Evolutionary conservation across 768 basidiomycete species (phyloP).

Genomic region (Pholiota conissans): DNA sequence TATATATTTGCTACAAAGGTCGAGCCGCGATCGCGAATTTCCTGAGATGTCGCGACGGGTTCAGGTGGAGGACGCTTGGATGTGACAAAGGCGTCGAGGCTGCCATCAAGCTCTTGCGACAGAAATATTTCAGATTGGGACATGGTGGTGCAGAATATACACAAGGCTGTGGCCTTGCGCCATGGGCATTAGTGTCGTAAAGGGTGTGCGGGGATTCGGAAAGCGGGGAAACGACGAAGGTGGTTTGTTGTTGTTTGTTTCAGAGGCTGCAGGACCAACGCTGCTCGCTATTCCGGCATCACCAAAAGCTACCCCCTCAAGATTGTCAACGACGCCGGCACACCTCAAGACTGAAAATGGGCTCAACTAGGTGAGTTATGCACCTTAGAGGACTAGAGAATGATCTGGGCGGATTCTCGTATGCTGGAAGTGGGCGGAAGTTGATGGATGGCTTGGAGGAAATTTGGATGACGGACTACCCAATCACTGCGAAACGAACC

Average conservation of each 20-base stretch:
- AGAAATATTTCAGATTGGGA: conserved; percentile 21
- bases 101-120: conserved; percentile 22
- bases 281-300: conserved; percentile 26
- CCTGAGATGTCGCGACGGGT: conserved; percentile 61
- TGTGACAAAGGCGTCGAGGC: conserved; percentile 55
- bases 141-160: conserved; percentile 1
- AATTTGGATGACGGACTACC: conserved; percentile 27
- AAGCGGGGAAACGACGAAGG: neutral
- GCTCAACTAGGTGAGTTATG: conserved; percentile 73
- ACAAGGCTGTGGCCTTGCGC: neutral
- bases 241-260: conserved; percentile 34
- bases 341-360: conserved; percentile 62
- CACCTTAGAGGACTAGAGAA: conserved; percentile 17
- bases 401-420: conserved; percentile 17
- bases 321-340: conserved; percentile 46
- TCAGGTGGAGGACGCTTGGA: conserved; percentile 43
- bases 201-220: neutral
- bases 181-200: neutral
- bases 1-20: conserved; percentile 69
- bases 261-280: conserved; percentile 20
- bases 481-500: conserved; percentile 3
- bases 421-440: conserved; percentile 21
- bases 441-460: conserved; percentile 45
- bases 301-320: conserved; percentile 34
- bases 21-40: conserved; percentile 75